A percentile compares a stretch with the other conserved stretches of the same genome.
These are phyloP conservation scores for Pseudoscleropodium purum DNA, from an alignment of 225 moss, liverwort and hornwort genomes.

Conservation along the genomic window DNA sequence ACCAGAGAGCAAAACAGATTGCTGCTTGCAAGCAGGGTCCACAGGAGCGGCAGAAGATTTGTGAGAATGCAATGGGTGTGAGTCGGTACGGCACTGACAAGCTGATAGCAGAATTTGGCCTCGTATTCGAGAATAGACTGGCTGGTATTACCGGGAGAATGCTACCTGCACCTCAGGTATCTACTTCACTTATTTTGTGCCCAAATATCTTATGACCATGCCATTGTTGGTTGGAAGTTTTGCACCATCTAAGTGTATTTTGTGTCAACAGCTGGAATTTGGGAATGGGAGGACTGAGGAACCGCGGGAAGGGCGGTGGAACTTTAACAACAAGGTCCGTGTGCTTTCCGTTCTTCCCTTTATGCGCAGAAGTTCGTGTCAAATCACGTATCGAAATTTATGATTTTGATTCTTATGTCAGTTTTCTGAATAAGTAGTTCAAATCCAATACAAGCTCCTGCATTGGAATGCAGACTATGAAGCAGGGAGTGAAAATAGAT, in stretches of 20 bases:
- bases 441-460: neutral
- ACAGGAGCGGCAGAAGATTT: constrained; percentile 36
- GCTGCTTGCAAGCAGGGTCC: constrained; percentile 59
- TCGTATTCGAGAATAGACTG: constrained; percentile 37
- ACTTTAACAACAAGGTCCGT: constrained; percentile 72
- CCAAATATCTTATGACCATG: neutral
- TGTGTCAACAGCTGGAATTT: constrained; percentile 50
- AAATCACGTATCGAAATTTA: neutral
- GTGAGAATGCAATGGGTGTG: constrained; percentile 46
- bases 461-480: constrained; percentile 46
- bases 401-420: neutral
- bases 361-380: neutral
- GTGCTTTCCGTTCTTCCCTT: neutral
- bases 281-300: constrained; percentile 61
- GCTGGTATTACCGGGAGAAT: constrained; percentile 47
- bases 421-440: neutral
- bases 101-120: constrained; percentile 61
- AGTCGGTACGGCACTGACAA: constrained; percentile 50
- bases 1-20: constrained; percentile 54
- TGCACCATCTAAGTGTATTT: neutral
- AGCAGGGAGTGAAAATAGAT: constrained; percentile 26
- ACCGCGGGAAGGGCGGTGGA: constrained; percentile 74
- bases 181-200: neutral
- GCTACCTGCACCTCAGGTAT: constrained; percentile 63
- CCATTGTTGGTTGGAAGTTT: neutral